Conservation (phyloP, 192 early-diverging fungal genomes). For the Backusella westeae region DNA sequence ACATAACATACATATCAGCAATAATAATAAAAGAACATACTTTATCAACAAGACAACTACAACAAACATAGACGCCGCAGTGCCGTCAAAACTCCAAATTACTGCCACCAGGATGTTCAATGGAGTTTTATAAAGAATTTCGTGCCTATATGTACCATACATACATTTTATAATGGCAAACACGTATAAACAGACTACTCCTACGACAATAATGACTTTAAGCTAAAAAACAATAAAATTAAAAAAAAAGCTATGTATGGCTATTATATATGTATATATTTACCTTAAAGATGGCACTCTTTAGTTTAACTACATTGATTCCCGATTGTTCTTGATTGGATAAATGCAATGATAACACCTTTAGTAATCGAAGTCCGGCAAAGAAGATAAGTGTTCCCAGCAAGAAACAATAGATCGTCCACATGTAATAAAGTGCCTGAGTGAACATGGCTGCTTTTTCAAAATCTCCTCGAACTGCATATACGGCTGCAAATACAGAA, state of each 20-base stretch:
- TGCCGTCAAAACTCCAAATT: conserved; percentile 12
- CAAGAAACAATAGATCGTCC: conserved; percentile 25
- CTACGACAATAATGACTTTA: conserved; percentile 13
- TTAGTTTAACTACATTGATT: background rate
- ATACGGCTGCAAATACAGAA: conserved; percentile 15
- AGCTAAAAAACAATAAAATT: conserved; percentile 9
- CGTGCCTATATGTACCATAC: background rate
- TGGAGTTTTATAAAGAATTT: background rate
- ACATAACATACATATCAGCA: background rate
- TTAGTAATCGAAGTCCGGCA: conserved; percentile 17
- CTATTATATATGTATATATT: background rate
- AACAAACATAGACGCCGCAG: background rate
- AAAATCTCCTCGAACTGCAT: conserved; percentile 16
- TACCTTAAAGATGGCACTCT: conserved; percentile 25
- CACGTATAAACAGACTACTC: background rate
- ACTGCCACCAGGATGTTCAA: background rate
- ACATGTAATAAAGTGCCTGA: conserved; percentile 21
- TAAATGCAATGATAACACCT: conserved; percentile 10
- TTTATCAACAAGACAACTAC: background rate
- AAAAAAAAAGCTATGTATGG: background rate
- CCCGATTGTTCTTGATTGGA: background rate
- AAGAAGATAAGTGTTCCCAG: conserved; percentile 7
- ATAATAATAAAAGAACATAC: background rate
- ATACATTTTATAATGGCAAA: conserved; percentile 13
- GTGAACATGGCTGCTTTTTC: conserved; percentile 17